Percentiles rank a stretch among this genome's conserved stretches.
Evolutionary conservation across 1,139 yeast species (phyloP).

Genomic region (Fermentozyma sake): DNA sequence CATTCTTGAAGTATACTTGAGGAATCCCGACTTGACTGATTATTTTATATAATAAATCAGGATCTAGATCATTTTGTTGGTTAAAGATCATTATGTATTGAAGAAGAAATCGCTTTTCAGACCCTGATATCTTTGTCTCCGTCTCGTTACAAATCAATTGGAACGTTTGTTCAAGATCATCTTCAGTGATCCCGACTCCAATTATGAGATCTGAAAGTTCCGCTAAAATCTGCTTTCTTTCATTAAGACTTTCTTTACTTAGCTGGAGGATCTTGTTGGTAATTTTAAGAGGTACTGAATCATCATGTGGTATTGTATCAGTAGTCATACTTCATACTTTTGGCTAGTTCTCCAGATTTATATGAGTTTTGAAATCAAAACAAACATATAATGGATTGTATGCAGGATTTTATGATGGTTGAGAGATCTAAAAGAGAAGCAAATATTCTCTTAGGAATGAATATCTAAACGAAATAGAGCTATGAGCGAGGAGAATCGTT

Average conservation of each 20-base stretch:
- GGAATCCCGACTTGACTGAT: conserved; percentile 28
- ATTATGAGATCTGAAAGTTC: not conserved
- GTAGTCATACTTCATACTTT: no score
- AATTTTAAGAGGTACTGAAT: no score
- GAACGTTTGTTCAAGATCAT: conserved; percentile 5
- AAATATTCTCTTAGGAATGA: no score
- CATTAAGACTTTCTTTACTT: not conserved
- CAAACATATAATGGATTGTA: no score
- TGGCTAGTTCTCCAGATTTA: no score
- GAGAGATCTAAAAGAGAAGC: no score
- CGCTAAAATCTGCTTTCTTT: not conserved
- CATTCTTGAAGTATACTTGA: conserved; percentile 21
- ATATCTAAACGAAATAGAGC: no score
- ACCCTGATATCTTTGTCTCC: conserved; percentile 3
- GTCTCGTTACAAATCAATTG: conserved; percentile 4
- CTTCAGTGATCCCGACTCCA: conserved; percentile 5
- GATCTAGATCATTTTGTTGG: conserved; percentile 6
- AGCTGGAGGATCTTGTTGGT: no score
- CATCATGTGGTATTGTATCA: no score
- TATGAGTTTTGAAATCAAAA: no score
- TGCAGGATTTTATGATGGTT: no score
- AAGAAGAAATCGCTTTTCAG: conserved; percentile 8
- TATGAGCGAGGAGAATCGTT: no score
- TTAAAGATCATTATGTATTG: conserved; percentile 11
- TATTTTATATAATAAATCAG: conserved; percentile 16